These are phyloP conservation scores for Eremochloa ophiuroides DNA, from an alignment of 176 grass and related monocot genomes.

Conservation along the genomic window DNA sequence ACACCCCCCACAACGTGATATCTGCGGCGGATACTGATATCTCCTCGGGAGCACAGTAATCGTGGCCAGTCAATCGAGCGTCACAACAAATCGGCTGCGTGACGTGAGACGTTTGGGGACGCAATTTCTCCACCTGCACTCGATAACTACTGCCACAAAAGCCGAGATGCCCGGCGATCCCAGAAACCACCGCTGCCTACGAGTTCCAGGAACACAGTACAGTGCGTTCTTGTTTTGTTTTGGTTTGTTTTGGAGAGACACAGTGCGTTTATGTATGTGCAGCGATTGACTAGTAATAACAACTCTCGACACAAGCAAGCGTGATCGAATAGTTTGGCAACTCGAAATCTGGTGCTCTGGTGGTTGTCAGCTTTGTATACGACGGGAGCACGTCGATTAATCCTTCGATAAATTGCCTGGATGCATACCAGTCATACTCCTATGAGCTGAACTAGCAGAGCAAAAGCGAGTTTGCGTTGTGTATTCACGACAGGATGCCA, in stretches of 20 bases:
- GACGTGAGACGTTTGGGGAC: not conserved
- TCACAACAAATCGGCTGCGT: not conserved
- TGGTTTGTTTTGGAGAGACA: not conserved
- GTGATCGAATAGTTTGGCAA: not conserved
- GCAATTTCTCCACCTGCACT: not conserved
- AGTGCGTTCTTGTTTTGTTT: no score
- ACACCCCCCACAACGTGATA: not conserved
- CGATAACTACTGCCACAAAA: not conserved
- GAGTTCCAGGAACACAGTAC: not conserved
- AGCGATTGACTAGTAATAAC: not conserved
- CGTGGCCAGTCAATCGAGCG: not conserved
- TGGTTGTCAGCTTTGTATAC: not conserved
- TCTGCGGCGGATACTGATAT: not conserved
- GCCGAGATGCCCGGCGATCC: conserved; percentile 2
- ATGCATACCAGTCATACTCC: not conserved
- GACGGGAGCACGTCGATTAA: not conserved
- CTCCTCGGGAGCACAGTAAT: not conserved
- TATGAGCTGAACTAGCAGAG: not conserved
- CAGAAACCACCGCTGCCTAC: not conserved
- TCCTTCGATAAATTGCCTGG: not conserved
- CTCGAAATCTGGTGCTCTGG: not conserved
- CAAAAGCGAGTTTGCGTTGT: not conserved
- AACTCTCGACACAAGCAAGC: not conserved
- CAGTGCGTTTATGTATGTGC: not conserved
- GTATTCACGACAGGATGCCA: not conserved